A percentile compares a stretch with the other conserved stretches of the same genome.
Evolutionary conservation across 179 eudicot genomes (phyloP).

Genomic region (Patellifolia procumbens): DNA sequence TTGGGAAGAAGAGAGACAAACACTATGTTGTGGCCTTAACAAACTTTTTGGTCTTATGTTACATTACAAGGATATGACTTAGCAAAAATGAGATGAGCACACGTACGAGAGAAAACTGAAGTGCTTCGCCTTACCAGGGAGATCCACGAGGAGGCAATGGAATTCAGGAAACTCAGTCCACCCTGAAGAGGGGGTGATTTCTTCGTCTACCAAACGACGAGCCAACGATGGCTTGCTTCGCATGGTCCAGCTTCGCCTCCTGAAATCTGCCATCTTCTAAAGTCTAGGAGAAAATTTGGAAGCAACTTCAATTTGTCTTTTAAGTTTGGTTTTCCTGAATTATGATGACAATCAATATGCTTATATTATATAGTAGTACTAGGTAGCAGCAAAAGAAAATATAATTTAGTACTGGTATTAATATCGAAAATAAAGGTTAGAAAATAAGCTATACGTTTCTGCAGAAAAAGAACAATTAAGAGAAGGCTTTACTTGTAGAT

Average conservation of each 20-base stretch:
- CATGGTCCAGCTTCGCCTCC: slow-evolving; percentile 16
- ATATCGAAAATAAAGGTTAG: too few relatives aligned
- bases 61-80: background rate
- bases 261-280: slow-evolving; percentile 28
- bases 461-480: too few relatives aligned
- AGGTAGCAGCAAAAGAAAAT: too few relatives aligned
- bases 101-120: background rate
- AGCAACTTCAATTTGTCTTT: background rate
- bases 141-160: slow-evolving; percentile 30
- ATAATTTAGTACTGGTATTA: too few relatives aligned
- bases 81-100: background rate
- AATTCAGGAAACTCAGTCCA: slow-evolving; percentile 19
- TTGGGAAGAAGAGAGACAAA: too few relatives aligned
- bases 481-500: slow-evolving; percentile 27
- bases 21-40: too few relatives aligned
- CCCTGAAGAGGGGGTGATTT: slow-evolving; percentile 28
- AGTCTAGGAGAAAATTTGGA: background rate
- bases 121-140: slow-evolving; percentile 25
- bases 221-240: background rate
- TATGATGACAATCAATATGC: background rate
- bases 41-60: background rate
- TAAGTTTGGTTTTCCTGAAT: slow-evolving; percentile 7
- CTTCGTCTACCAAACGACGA: slow-evolving; percentile 23
- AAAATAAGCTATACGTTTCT: too few relatives aligned
- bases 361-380: slow-evolving; percentile 11